Evolutionary conservation across 768 basidiomycete genomes (phyloP).

Genomic region (Leccinum incarnatum): DNA sequence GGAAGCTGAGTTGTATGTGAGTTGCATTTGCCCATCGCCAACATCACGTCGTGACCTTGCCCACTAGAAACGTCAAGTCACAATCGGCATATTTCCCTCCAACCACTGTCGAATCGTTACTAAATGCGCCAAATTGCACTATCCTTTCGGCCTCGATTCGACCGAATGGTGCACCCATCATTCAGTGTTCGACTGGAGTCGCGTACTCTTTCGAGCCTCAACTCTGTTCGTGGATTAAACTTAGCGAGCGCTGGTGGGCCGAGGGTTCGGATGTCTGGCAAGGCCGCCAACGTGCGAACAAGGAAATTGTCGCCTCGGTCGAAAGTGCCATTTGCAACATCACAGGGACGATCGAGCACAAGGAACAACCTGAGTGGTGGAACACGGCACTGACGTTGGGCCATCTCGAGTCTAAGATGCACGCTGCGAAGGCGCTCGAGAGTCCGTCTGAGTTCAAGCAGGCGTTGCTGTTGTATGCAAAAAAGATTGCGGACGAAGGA

Average conservation of each 20-base stretch:
- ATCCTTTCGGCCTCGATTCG: slow-evolving; percentile 67
- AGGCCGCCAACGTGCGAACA: slow-evolving; percentile 54
- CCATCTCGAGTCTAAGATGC: slow-evolving; percentile 82
- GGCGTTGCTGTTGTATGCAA: slow-evolving; percentile 72
- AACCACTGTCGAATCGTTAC: slow-evolving; percentile 56
- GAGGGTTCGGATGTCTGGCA: slow-evolving; percentile 85
- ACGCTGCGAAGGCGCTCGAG: slow-evolving; percentile 70
- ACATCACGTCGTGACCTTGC: slow-evolving; percentile 5
- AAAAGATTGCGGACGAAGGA: slow-evolving; percentile 85
- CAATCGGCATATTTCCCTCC: slow-evolving; percentile 64
- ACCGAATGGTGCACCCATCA: slow-evolving; percentile 75
- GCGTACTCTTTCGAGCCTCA: slow-evolving; percentile 75
- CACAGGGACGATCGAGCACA: slow-evolving; percentile 35
- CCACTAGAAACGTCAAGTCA: slow-evolving; percentile 72
- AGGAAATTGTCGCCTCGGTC: slow-evolving; percentile 54
- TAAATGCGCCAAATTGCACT: slow-evolving; percentile 54
- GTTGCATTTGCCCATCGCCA: slow-evolving; percentile 13
- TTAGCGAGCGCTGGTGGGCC: slow-evolving; percentile 83
- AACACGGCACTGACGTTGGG: slow-evolving; percentile 77
- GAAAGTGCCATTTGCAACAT: slow-evolving; percentile 55
- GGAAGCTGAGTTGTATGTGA: slow-evolving; percentile 76
- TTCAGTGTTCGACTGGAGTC: slow-evolving; percentile 74
- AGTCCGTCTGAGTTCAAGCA: slow-evolving; percentile 85
- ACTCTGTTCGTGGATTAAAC: slow-evolving; percentile 66
- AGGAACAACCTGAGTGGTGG: slow-evolving; percentile 75